Base-by-base conservation (phyloP, 768 basidiomycete species). In the Mycena vulgaris region DNA sequence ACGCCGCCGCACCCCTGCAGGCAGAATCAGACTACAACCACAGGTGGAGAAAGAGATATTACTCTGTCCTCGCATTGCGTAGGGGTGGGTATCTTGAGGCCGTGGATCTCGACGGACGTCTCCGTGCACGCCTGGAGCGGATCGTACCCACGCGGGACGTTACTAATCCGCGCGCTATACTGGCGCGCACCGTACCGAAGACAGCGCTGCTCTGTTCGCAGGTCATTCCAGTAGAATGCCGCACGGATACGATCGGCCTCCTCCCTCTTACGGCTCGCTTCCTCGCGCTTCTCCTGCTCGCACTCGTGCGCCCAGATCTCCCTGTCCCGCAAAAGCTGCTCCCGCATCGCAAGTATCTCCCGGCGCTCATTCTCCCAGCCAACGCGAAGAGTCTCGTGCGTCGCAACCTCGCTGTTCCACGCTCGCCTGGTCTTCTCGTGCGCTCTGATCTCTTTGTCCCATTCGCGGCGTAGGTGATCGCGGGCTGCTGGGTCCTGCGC, bases 141-240 rank as follows among this genome's bases (percentile, higher is more conserved):
- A 45, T 52, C 58, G 60, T 78, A 79, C 6, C 42, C 28, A 10
- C 21, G n/a, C 1, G 79, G 81, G 8, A 79, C 58, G 42, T 81
- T 82, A 75, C n/a, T n/a, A n/a, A n/a, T n/a, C n/a, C n/a, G n/a
- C n/a, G n/a, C n/a, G n/a, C n/a, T 75, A 19, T 82, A 82, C 70
- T 78, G 75, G 48, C 76, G 68, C 23, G 77, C 78, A 2, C 70
- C 77, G n/a, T 76, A 78, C 0, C 75, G 74, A n/a, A 63, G 74
- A 68, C 80, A 82, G 10, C 23, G 27, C 25, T 70, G 56, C 28
- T 77, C 77, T 4, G 64, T 39, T n/a, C n/a, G n/a, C 21, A 72
- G 63, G 39, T 42, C 64, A 2, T 23, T 55, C 64, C 64, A 66
- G 52, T 5, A 60, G 59, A 81, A 59, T 30, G 62, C 28, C 14